Conservation (phyloP, 345 rosid species). For the Gossypium arboreum region DNA sequence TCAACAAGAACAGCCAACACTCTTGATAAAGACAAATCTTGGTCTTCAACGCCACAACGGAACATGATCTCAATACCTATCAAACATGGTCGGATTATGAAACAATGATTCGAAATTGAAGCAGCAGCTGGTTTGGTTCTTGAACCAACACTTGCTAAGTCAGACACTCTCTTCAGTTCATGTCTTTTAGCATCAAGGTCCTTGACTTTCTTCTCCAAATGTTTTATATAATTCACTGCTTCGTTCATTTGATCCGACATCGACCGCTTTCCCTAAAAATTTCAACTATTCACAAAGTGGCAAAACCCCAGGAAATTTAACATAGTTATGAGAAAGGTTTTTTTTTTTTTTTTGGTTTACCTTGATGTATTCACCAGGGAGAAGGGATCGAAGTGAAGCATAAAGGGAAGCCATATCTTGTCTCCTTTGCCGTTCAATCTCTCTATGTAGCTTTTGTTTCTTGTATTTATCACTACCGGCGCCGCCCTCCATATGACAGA, state of each 20-base stretch:
- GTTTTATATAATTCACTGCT: constrained; percentile 60
- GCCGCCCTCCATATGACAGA: constrained; percentile 1
- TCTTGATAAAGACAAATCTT: constrained; percentile 40
- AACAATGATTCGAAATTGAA: constrained; percentile 1
- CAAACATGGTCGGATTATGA: constrained; percentile 35
- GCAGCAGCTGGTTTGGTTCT: not conserved
- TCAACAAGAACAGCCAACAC: constrained; percentile 40
- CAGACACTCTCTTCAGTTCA: constrained; percentile 32
- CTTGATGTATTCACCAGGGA: constrained; percentile 68
- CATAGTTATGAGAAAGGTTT: no score
- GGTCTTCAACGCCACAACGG: constrained; percentile 27
- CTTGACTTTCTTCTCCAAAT: constrained; percentile 38
- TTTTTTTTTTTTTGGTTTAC: constrained; percentile 19
- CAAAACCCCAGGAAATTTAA: constrained; percentile 3
- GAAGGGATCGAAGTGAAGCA: constrained; percentile 54
- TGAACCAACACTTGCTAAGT: constrained; percentile 14
- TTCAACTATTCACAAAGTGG: not conserved
- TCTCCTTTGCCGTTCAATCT: constrained; percentile 66
- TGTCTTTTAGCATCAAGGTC: constrained; percentile 43
- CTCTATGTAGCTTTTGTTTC: constrained; percentile 61
- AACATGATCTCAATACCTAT: constrained; percentile 53
- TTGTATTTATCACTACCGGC: constrained; percentile 9
- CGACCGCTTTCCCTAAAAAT: constrained; percentile 71
- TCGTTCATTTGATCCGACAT: constrained; percentile 72
- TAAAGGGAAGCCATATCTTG: constrained; percentile 70